Conservation (phyloP, 1,284 basidiomycete genomes). For the Lentinula novae-zelandiae region DNA sequence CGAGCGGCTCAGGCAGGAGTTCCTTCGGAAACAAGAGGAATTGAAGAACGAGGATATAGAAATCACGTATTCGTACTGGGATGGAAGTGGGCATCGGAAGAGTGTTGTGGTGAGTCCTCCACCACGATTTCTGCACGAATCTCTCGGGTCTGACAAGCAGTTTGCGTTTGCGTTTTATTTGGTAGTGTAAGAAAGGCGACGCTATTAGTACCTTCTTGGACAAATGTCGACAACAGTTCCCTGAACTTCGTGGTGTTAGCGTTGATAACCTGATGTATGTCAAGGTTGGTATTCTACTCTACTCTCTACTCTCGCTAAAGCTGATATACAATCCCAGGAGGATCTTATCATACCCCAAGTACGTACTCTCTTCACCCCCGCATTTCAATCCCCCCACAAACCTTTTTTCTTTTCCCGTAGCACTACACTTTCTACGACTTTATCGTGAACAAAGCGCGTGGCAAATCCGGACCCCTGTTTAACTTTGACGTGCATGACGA, state of each 20-base stretch:
- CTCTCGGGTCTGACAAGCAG: background rate
- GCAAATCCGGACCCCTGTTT: conserved; percentile 97
- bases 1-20: conserved; percentile 87
- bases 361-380: conserved; percentile 11
- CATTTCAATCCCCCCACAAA: conserved; percentile 18
- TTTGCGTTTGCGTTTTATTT: background rate
- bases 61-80: conserved; percentile 96
- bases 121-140: no score
- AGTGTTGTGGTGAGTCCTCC: conserved; percentile 64
- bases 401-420: conserved; percentile 35
- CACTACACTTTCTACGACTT: conserved; percentile 99
- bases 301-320: background rate
- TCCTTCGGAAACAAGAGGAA: conserved; percentile 86
- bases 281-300: conserved; percentile 56
- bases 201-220: conserved; percentile 86
- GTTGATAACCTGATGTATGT: conserved; percentile 99
- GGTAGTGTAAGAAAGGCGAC: conserved; percentile 97
- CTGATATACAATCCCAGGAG: conserved; percentile 53
- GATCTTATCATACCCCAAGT: conserved; percentile 95
- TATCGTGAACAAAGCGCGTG: conserved; percentile 96
- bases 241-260: conserved; percentile 84
- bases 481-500: conserved; percentile 99
- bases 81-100: conserved; percentile 95
- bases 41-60: conserved; percentile 90
- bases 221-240: conserved; percentile 90